Base-by-base conservation (phyloP, 306 rosid species). In the Leucaena leucocephala region DNA sequence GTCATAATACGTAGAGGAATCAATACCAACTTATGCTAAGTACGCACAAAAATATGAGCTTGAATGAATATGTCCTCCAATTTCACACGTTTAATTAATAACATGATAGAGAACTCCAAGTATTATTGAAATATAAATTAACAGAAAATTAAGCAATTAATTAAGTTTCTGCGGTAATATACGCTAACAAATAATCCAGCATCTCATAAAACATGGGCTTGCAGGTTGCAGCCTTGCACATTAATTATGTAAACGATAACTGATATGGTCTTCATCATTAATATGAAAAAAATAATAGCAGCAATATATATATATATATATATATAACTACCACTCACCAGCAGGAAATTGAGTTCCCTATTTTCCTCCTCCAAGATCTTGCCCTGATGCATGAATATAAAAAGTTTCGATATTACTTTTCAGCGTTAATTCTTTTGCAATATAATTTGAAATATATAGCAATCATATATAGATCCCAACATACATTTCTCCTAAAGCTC, bases 331-430 rank as follows among this genome's bases (percentile, higher is more conserved):
- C 3, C 12, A 82, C 86, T 68, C 76, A 94, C 98, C 97, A 92
- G 87, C 78, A 85, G 86, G 50, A 83, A 86, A 76, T 54, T 84
- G 74, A 95, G 98, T 63, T 86, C 92, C 81, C 84, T 86, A 68
- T 85, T 81, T 80, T 88, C 89, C 16, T 90, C 93, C 79, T 91
- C 98, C 88, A 88, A 68, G 40, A 88, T 83, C 81, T 82, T 88
- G 6, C 52, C 76, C 97, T 90, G 81, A 21, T 64, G 7, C 48
- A 57, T 17, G n/a, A 5, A 52, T 65, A 71, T 21, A 22, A 4
- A 49, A 49, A 58, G 38, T 5, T 35, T 61, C 17, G 8, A 61
- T 9, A 5, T 27, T 61, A 61, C 2, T 61, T n/a, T 61, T 13
- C 14, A 22, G 67, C 15, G 5, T 16, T 54, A n/a, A 17, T 59